Conservation (phyloP, 2,329 filamentous ascomycete genomes). For the Pezicula radicicola region DNA sequence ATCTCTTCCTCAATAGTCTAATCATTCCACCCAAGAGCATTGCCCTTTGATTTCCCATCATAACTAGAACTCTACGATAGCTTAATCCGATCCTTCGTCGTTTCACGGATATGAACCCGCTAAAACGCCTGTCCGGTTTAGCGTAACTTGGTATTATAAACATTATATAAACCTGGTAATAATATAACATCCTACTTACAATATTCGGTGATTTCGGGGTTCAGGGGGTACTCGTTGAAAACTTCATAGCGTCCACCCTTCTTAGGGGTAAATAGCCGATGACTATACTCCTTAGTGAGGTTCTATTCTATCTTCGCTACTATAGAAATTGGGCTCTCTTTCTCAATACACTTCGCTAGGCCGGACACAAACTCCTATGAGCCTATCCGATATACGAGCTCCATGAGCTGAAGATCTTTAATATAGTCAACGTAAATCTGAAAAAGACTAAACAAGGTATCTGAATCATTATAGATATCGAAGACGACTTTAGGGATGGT, state of each 20-base stretch:
- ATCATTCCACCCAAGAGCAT: slow-evolving; percentile 10
- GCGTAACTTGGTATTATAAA: slow-evolving; percentile 23
- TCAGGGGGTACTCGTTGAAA: slow-evolving; percentile 44
- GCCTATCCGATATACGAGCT: slow-evolving; percentile 34
- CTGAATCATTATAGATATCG: no score
- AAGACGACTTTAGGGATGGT: slow-evolving; percentile 48
- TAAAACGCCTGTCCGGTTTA: slow-evolving; percentile 8
- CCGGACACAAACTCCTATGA: slow-evolving; percentile 26
- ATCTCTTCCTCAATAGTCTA: slow-evolving; percentile 6
- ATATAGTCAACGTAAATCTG: slow-evolving; percentile 39
- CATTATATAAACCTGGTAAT: slow-evolving; percentile 35
- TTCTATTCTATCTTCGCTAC: slow-evolving; percentile 26
- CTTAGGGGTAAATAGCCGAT: slow-evolving; percentile 36
- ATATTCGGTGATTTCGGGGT: slow-evolving; percentile 36
- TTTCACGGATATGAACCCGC: slow-evolving; percentile 2
- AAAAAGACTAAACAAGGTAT: slow-evolving; percentile 43
- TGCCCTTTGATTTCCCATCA: neutral
- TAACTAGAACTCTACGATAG: slow-evolving; percentile 11
- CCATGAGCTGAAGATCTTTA: slow-evolving; percentile 53
- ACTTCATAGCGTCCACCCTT: slow-evolving; percentile 42
- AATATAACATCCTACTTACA: slow-evolving; percentile 43
- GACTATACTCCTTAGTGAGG: slow-evolving; percentile 33
- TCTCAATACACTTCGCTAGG: slow-evolving; percentile 36
- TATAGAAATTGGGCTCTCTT: slow-evolving; percentile 14
- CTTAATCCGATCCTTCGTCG: slow-evolving; percentile 13